Conservation (phyloP, 345 rosid species). For the Aquilaria malaccensis region DNA sequence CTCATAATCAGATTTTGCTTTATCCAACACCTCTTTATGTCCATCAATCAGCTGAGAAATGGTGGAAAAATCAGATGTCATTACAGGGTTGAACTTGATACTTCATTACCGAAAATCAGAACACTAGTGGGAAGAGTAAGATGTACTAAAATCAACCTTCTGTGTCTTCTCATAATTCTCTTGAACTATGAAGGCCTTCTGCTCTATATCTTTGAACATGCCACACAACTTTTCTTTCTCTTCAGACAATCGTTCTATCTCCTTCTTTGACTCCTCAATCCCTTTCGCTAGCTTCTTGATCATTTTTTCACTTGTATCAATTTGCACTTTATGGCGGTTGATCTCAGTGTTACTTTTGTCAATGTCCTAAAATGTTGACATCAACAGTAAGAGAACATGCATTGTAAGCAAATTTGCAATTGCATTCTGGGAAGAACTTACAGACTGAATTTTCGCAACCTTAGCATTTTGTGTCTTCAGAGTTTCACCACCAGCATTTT, state of each 20-base stretch:
- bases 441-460: slow-evolving; percentile 79
- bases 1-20: slow-evolving; percentile 61
- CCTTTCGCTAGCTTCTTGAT: slow-evolving; percentile 82
- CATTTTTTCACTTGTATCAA: slow-evolving; percentile 81
- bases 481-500: slow-evolving; percentile 83
- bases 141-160: slow-evolving; percentile 37
- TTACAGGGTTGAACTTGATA: background rate
- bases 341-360: slow-evolving; percentile 79
- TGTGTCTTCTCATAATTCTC: slow-evolving; percentile 69
- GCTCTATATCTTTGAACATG: slow-evolving; percentile 61
- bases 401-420: slow-evolving; percentile 11
- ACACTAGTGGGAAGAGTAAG: no score
- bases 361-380: slow-evolving; percentile 50
- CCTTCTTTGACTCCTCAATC: slow-evolving; percentile 71
- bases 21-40: slow-evolving; percentile 58
- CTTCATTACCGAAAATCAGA: no score
- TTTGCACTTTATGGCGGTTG: slow-evolving; percentile 83
- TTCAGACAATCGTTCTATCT: slow-evolving; percentile 55
- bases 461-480: slow-evolving; percentile 72
- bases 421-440: slow-evolving; percentile 33
- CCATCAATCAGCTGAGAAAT: slow-evolving; percentile 62
- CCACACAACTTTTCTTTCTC: slow-evolving; percentile 63
- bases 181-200: slow-evolving; percentile 82
- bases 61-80: slow-evolving; percentile 9
- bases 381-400: slow-evolving; percentile 18